A percentile compares a stretch with the other conserved stretches of the same genome.
These are phyloP conservation scores for Pachysandra terminalis DNA, from an alignment of 164 flowering plant species.

Conservation along the genomic window DNA sequence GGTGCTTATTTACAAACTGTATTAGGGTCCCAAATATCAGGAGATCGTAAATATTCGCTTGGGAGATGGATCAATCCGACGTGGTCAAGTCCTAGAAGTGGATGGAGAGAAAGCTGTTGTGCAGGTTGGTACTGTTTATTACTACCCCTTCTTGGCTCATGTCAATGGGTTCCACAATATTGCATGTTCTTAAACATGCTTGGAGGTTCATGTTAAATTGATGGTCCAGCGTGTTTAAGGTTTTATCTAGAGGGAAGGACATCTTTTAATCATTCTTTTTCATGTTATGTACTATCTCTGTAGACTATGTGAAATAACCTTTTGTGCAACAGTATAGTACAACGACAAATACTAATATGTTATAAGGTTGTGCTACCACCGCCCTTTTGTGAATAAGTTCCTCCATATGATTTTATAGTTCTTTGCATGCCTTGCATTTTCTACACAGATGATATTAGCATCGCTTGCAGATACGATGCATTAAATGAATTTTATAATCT, in stretches of 20 bases:
- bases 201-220: neutral
- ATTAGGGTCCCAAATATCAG: conserved; percentile 91
- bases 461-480: no score
- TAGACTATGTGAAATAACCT: neutral
- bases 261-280: neutral
- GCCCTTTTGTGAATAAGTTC: neutral
- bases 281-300: neutral
- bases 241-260: neutral
- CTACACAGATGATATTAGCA: no score
- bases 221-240: no score
- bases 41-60: conserved; percentile 95
- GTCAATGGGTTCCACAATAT: neutral
- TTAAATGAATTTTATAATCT: no score
- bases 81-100: no score
- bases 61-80: conserved; percentile 93
- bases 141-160: neutral
- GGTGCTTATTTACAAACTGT: conserved; percentile 8
- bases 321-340: no score
- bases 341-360: no score
- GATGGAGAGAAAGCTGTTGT: conserved; percentile 99
- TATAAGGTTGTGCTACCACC: no score
- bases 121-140: conserved; percentile 46
- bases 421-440: no score
- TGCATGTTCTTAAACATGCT: neutral
- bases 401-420: neutral